Evolutionary conservation across 2,329 filamentous ascomycete genomes (phyloP).

Genomic region (Gaeumannomyces sp.): DNA sequence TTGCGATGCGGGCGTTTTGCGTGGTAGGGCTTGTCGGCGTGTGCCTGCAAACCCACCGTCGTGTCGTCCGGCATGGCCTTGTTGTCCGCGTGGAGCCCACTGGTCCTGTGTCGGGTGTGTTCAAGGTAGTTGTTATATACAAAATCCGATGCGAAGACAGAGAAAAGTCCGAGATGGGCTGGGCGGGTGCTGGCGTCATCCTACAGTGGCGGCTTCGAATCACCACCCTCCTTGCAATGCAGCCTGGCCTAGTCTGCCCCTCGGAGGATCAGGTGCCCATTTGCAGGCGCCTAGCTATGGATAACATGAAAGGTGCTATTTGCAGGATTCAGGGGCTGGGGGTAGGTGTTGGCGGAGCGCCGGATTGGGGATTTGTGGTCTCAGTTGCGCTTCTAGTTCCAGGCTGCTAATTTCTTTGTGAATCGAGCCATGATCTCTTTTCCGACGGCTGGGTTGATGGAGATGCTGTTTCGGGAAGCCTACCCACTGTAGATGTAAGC

Average conservation of each 20-base stretch:
- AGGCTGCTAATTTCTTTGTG: no score
- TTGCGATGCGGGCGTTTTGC: constrained; percentile 43
- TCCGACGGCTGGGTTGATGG: no score
- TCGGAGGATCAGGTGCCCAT: not conserved
- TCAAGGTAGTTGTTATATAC: not conserved
- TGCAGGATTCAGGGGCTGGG: no score
- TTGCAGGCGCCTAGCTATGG: no score
- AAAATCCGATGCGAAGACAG: not conserved
- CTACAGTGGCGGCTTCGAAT: not conserved
- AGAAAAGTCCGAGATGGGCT: not conserved
- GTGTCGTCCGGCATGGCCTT: not conserved
- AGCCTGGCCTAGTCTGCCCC: not conserved
- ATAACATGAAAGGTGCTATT: no score
- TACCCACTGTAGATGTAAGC: no score
- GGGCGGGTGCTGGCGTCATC: not conserved
- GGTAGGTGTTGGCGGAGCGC: no score
- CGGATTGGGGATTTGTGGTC: no score
- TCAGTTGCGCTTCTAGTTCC: no score
- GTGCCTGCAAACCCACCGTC: not conserved
- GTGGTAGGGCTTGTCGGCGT: constrained; percentile 28
- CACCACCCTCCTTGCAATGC: not conserved
- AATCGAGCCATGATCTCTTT: no score
- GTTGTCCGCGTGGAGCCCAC: not conserved
- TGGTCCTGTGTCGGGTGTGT: not conserved
- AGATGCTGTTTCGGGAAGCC: no score